Percentiles rank a stretch among this genome's conserved stretches.
Conservation (phyloP, 2,329 filamentous ascomycete genomes). For the Aspergillus terreus region DNA sequence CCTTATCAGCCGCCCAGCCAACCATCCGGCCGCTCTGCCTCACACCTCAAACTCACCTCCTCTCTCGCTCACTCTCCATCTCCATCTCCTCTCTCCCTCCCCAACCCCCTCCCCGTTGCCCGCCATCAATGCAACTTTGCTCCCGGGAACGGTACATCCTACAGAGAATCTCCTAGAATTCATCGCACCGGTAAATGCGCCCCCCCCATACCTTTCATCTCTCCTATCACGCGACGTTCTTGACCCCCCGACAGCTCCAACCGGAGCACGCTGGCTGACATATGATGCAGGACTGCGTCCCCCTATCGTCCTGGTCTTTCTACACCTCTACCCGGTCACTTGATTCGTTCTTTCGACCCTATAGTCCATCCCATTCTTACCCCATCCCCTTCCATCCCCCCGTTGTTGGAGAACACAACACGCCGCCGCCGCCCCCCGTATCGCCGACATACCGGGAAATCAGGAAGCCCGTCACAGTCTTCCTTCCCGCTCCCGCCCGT, state of each 20-base stretch:
- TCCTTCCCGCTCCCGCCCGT: constrained; percentile 3
- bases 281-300: constrained; percentile 8
- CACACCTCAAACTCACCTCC: background rate
- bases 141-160: background rate
- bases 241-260: constrained; percentile 18
- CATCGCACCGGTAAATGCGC: no score
- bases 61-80: background rate
- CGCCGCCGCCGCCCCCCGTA: background rate
- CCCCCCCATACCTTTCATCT: background rate
- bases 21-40: background rate
- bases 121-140: no score
- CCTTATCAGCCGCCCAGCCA: constrained; percentile 1
- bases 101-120: background rate
- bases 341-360: background rate
- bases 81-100: background rate
- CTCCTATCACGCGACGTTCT: constrained; percentile 24
- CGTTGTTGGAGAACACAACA: background rate
- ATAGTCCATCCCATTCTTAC: background rate
- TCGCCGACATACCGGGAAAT: background rate
- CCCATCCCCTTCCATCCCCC: background rate
- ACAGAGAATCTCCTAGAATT: background rate
- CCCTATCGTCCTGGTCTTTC: constrained; percentile 13
- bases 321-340: background rate
- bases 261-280: constrained; percentile 17
- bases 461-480: constrained; percentile 6